phyloP scores from a whole-genome alignment of 208 protist species.

The Wallacemonas sp. region DNA sequence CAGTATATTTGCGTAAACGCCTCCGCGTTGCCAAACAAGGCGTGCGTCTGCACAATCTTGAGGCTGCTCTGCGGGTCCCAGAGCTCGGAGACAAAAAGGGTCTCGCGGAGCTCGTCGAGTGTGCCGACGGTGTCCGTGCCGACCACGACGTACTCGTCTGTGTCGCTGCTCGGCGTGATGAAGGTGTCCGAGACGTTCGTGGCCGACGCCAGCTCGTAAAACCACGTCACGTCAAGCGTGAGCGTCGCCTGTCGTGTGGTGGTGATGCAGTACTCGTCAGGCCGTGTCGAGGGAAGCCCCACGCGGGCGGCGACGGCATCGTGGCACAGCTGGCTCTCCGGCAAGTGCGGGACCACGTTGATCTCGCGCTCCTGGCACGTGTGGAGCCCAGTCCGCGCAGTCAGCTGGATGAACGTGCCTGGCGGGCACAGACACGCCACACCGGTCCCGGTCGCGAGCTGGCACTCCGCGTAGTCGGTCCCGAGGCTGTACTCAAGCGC shows the following conservation, averaged over 20 bases:
- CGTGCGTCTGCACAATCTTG: constrained; percentile 16
- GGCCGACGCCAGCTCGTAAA: not conserved
- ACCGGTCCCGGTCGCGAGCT: not conserved
- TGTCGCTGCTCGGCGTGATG: constrained; percentile 6
- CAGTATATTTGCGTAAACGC: constrained; percentile 29
- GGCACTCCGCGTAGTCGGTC: not conserved
- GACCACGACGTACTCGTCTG: not conserved
- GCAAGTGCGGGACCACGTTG: constrained; percentile 31
- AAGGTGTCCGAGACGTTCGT: not conserved
- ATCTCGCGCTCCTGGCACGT: constrained; percentile 23
- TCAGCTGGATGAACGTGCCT: not conserved
- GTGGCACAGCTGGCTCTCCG: constrained; percentile 31
- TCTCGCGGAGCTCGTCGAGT: constrained; percentile 1
- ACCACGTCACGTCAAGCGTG: constrained; percentile 19
- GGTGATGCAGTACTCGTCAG: constrained; percentile 37
- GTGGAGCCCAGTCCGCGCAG: not conserved
- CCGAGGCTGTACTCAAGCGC: constrained; percentile 24
- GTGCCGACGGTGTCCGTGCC: not conserved
- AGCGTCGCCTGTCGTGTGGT: constrained; percentile 22
- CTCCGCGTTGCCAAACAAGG: constrained; percentile 8
- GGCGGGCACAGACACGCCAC: constrained; percentile 13
- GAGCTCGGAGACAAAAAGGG: not conserved
- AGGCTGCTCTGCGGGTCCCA: constrained; percentile 31
- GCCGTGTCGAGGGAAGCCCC: constrained; percentile 26
- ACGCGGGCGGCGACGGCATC: constrained; percentile 29